Evolutionary conservation across 805 yeast species (phyloP).

Genomic region (Candida maltosa): DNA sequence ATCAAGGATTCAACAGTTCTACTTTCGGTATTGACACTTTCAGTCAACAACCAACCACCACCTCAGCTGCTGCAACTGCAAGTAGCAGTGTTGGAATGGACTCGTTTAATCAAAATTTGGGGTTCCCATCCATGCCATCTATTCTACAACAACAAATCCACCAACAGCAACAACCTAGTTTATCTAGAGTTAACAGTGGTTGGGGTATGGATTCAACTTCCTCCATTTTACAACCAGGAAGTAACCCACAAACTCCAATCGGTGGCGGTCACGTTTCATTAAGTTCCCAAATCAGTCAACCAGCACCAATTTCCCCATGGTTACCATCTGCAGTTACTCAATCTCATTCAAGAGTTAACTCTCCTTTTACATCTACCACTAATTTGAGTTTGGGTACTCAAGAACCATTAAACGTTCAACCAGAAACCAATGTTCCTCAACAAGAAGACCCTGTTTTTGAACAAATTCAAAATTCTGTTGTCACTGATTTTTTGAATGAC

Average conservation of each 20-base stretch:
- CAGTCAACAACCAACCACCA: constrained; percentile 8
- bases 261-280: constrained; percentile 17
- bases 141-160: constrained; percentile 31
- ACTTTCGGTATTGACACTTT: constrained; percentile 26
- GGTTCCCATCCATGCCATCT: constrained; percentile 26
- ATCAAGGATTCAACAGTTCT: constrained; percentile 6
- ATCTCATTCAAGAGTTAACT: constrained; percentile 33
- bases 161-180: constrained; percentile 26
- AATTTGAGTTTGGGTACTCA: constrained; percentile 3
- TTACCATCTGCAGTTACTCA: constrained; percentile 22
- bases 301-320: constrained; percentile 44
- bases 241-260: constrained; percentile 28
- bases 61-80: constrained; percentile 9
- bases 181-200: constrained; percentile 33
- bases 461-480: constrained; percentile 37
- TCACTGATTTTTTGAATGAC: constrained; percentile 37
- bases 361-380: constrained; percentile 31
- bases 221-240: constrained; percentile 7
- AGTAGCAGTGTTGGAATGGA: neutral
- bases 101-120: constrained; percentile 7
- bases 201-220: constrained; percentile 33
- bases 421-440: constrained; percentile 2
- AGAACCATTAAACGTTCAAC: neutral
- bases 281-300: constrained; percentile 24
- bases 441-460: constrained; percentile 30